Evolutionary conservation across 768 basidiomycete genomes (phyloP).

Genomic region (Hortiboletus campestris): DNA sequence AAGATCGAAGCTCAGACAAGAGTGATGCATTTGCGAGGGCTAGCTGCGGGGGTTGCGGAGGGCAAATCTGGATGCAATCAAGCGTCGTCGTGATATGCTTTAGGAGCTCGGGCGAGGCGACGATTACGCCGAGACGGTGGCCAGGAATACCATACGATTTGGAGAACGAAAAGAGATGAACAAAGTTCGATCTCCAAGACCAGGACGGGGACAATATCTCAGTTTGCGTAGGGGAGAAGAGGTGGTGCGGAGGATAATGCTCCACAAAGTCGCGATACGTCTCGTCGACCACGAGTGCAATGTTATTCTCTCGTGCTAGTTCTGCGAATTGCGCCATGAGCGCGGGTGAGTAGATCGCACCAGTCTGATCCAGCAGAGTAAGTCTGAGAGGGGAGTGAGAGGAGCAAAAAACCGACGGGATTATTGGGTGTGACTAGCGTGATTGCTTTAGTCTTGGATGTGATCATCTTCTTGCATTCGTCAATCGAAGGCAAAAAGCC

Average conservation of each 20-base stretch:
- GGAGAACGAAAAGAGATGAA: slow-evolving; percentile 78
- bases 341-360: slow-evolving; percentile 59
- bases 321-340: slow-evolving; percentile 58
- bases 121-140: slow-evolving; percentile 72
- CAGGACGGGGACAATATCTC: slow-evolving; percentile 10
- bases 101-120: slow-evolving; percentile 57
- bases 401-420: slow-evolving; percentile 42
- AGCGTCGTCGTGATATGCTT: slow-evolving; percentile 53
- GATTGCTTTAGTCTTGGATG: slow-evolving; percentile 61
- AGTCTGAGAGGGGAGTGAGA: background rate
- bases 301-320: slow-evolving; percentile 49
- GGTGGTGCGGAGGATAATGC: slow-evolving; percentile 48
- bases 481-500: slow-evolving; percentile 61
- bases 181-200: slow-evolving; percentile 59
- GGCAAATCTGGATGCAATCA: slow-evolving; percentile 79
- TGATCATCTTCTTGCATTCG: slow-evolving; percentile 51
- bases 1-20: slow-evolving; percentile 49
- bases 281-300: slow-evolving; percentile 82
- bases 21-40: slow-evolving; percentile 55
- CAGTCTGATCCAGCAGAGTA: slow-evolving; percentile 45
- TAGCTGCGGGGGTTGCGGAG: slow-evolving; percentile 69
- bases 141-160: slow-evolving; percentile 83
- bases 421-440: slow-evolving; percentile 78
- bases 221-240: slow-evolving; percentile 41
- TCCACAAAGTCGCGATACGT: slow-evolving; percentile 82